A percentile compares a stretch with the other conserved stretches of the same genome.
These are phyloP conservation scores for Alternaria infectoria DNA, from an alignment of 2,329 filamentous ascomycete species.

Conservation along the genomic window DNA sequence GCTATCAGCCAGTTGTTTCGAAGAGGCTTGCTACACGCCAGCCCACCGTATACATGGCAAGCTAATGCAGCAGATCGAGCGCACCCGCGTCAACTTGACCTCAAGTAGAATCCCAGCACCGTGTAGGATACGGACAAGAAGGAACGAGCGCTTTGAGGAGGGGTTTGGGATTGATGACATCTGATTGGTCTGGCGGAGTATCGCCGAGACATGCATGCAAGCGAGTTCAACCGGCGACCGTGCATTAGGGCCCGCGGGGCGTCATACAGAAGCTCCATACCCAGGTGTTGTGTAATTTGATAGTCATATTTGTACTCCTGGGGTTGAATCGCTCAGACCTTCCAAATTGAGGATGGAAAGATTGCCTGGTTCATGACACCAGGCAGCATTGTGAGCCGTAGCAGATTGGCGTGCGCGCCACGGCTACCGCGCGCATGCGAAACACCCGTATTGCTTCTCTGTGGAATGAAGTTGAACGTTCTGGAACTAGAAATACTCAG, in stretches of 20 bases:
- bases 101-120: background rate
- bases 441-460: background rate
- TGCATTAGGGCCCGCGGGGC: background rate
- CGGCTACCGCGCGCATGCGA: background rate
- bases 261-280: background rate
- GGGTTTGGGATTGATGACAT: background rate
- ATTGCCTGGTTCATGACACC: background rate
- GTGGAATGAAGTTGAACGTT: background rate
- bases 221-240: background rate
- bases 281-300: background rate
- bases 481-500: background rate
- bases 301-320: background rate
- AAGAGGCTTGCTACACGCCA: background rate
- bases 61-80: background rate
- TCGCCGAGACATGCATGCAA: background rate
- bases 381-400: background rate
- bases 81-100: background rate
- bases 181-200: background rate
- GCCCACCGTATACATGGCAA: background rate
- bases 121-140: background rate
- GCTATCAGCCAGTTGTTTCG: conserved; percentile 1
- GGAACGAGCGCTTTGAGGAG: background rate
- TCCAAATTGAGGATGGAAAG: background rate
- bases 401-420: background rate
- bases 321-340: background rate